Conservation (phyloP, 75 land plant genomes). For the Chamaecyparis obtusa region DNA sequence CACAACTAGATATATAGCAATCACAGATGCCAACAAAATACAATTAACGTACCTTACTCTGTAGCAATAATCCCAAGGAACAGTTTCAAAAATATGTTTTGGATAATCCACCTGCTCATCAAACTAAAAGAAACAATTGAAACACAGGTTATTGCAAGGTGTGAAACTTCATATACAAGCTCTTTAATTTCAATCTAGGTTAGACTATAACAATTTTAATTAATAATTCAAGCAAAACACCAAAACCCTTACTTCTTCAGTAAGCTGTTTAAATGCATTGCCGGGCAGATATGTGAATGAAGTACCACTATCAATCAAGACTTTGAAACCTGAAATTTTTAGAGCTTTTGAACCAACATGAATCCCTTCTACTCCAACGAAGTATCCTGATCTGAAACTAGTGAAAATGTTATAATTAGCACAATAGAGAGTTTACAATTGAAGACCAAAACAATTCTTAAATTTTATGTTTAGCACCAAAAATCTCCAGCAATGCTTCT, state of each 20-base stretch:
- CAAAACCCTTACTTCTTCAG: constrained; percentile 44
- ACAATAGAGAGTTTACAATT: background rate
- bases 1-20: background rate
- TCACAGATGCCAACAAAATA: background rate
- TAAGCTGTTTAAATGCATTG: constrained; percentile 44
- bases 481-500: background rate
- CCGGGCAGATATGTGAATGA: constrained; percentile 80
- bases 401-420: background rate
- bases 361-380: constrained; percentile 53
- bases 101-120: constrained; percentile 47
- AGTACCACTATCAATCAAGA: constrained; percentile 75
- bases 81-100: constrained; percentile 24
- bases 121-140: constrained; percentile 41
- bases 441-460: background rate
- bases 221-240: constrained; percentile 1
- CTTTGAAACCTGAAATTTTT: constrained; percentile 31
- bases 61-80: constrained; percentile 67
- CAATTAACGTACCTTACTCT: constrained; percentile 38
- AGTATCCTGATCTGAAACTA: constrained; percentile 46
- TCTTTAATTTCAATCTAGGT: background rate
- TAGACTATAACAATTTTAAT: background rate
- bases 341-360: constrained; percentile 45
- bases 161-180: background rate
- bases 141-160: background rate
- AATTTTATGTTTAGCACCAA: background rate